Conservation (phyloP, 163 green algal genomes). For the Smithsoniella earleae region DNA sequence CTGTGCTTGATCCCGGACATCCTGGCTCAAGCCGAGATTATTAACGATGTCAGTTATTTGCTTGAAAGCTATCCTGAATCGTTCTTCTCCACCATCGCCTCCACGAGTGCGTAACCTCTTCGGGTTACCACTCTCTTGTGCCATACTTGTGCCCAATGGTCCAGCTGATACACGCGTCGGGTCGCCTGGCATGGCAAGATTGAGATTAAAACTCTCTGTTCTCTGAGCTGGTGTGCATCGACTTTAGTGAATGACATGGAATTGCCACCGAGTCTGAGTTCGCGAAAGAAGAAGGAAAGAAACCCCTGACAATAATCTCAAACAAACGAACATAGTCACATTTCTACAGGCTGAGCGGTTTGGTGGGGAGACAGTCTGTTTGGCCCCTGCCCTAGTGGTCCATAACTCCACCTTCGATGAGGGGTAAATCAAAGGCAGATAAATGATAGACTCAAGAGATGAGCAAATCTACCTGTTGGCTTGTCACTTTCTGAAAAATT, state of each 20-base stretch:
- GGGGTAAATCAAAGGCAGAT: not conserved
- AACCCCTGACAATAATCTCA: too few relatives aligned
- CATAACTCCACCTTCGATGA: too few relatives aligned
- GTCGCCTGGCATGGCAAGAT: not conserved
- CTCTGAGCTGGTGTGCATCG: not conserved
- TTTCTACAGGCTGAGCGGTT: not conserved
- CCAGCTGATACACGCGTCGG: conserved; percentile 17
- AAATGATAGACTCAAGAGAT: not conserved
- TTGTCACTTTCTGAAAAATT: conserved; percentile 30
- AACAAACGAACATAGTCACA: not conserved
- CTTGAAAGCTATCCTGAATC: conserved; percentile 26
- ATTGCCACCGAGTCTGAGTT: too few relatives aligned
- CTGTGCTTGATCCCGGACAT: conserved; percentile 17
- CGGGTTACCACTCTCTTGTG: not conserved
- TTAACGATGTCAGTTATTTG: conserved; percentile 4
- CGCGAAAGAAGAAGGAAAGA: too few relatives aligned
- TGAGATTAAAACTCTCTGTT: not conserved
- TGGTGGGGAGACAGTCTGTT: not conserved
- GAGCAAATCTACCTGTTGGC: not conserved
- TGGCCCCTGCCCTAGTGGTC: too few relatives aligned
- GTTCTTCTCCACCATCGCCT: not conserved
- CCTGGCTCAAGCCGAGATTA: conserved; percentile 10
- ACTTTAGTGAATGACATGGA: not conserved
- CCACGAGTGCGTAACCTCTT: not conserved
- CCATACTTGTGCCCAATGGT: conserved; percentile 13